Percentiles rank a stretch among this genome's conserved stretches.
These are phyloP conservation scores for Boletus reticulatus DNA, from an alignment of 768 basidiomycete genomes.

Conservation along the genomic window DNA sequence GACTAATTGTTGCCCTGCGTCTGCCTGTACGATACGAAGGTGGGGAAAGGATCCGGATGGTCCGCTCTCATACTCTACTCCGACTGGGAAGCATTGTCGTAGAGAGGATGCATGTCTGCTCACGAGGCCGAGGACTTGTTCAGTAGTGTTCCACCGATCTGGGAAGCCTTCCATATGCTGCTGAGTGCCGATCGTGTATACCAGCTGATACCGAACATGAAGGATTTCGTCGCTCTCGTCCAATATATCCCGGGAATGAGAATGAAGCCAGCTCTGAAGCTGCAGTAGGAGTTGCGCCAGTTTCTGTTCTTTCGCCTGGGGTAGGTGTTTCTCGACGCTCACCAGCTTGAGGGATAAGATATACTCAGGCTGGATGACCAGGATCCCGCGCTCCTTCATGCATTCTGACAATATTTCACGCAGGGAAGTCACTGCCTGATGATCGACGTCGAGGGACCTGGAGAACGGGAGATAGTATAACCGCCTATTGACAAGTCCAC, in stretches of 20 bases:
- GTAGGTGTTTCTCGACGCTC: slow-evolving; percentile 37
- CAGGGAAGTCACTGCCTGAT: slow-evolving; percentile 21
- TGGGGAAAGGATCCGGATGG: slow-evolving; percentile 19
- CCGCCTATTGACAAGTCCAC: slow-evolving; percentile 44
- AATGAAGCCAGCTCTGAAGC: slow-evolving; percentile 25
- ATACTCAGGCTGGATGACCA: slow-evolving; percentile 53
- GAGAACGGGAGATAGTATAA: slow-evolving; percentile 51
- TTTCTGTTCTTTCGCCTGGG: not conserved
- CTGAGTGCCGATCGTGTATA: slow-evolving; percentile 35
- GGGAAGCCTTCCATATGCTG: slow-evolving; percentile 29
- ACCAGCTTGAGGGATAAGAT: slow-evolving; percentile 49
- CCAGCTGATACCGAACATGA: slow-evolving; percentile 36
- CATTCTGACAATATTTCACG: slow-evolving; percentile 38
- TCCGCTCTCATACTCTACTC: slow-evolving; percentile 15
- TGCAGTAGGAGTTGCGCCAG: slow-evolving; percentile 23
- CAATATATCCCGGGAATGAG: slow-evolving; percentile 23
- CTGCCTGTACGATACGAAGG: slow-evolving; percentile 20
- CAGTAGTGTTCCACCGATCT: slow-evolving; percentile 33
- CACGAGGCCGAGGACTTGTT: slow-evolving; percentile 31
- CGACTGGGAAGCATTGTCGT: not conserved
- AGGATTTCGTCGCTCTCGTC: slow-evolving; percentile 33
- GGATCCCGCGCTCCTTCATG: slow-evolving; percentile 37
- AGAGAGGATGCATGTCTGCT: slow-evolving; percentile 13
- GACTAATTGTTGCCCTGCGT: slow-evolving; percentile 14
- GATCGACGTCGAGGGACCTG: slow-evolving; percentile 31